Conservation (phyloP, 2,329 filamentous ascomycete species). For the Xenosphaeropsis pyriputrescens region DNA sequence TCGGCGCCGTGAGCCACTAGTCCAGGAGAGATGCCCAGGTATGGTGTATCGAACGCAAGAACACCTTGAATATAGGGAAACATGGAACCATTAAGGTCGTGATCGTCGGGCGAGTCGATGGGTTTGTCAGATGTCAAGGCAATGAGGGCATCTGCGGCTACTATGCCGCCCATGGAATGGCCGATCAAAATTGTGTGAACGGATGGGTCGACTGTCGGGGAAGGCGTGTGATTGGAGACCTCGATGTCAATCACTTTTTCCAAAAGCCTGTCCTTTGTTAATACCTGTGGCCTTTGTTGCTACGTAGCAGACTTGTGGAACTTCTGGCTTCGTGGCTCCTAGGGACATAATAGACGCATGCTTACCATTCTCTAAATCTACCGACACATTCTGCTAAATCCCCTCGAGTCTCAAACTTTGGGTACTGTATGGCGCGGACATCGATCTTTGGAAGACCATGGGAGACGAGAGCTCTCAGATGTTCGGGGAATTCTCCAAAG, state of each 20-base stretch:
- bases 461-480: slow-evolving; percentile 50
- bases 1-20: slow-evolving; percentile 81
- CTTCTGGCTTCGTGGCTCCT: too few species aligned
- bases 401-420: slow-evolving; percentile 68
- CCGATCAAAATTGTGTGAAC: slow-evolving; percentile 72
- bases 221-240: slow-evolving; percentile 64
- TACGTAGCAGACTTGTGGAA: too few species aligned
- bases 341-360: neutral
- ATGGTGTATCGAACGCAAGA: slow-evolving; percentile 89
- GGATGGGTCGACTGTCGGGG: slow-evolving; percentile 73
- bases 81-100: slow-evolving; percentile 50
- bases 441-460: slow-evolving; percentile 53
- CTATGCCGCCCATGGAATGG: slow-evolving; percentile 88
- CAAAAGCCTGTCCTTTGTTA: slow-evolving; percentile 45
- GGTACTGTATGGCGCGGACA: slow-evolving; percentile 58
- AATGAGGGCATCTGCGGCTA: slow-evolving; percentile 78
- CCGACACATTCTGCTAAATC: slow-evolving; percentile 58
- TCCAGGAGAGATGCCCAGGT: slow-evolving; percentile 65
- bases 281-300: neutral
- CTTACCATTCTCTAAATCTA: slow-evolving; percentile 61
- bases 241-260: slow-evolving; percentile 92
- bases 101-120: slow-evolving; percentile 6
- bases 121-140: slow-evolving; percentile 31
- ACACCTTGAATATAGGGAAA: slow-evolving; percentile 88
- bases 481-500: slow-evolving; percentile 61